Percentiles rank a stretch among this genome's conserved stretches.
These are phyloP conservation scores for Epichloe coenophiala DNA, from an alignment of 2,329 filamentous ascomycete genomes.

Conservation along the genomic window DNA sequence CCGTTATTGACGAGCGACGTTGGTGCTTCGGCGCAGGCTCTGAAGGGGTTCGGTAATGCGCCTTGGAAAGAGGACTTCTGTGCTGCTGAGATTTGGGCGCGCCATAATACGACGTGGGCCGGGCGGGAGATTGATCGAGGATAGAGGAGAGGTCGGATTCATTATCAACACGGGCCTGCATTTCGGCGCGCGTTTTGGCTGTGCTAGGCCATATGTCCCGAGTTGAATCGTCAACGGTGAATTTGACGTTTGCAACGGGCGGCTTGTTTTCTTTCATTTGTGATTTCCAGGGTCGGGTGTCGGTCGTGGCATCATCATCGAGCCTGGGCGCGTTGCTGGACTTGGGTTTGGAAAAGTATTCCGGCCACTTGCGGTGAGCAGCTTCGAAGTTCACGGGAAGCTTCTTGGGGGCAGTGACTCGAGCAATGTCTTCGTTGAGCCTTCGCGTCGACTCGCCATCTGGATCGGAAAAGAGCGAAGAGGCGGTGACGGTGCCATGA, in stretches of 20 bases:
- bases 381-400: slow-evolving; percentile 30
- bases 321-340: slow-evolving; percentile 12
- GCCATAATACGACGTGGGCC: slow-evolving; percentile 13
- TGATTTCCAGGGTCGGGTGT: slow-evolving; percentile 22
- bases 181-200: slow-evolving; percentile 31
- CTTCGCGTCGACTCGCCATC: slow-evolving; percentile 40
- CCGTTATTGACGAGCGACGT: slow-evolving; percentile 18
- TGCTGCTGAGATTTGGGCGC: slow-evolving; percentile 17
- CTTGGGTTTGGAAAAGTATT: slow-evolving; percentile 32
- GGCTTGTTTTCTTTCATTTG: slow-evolving; percentile 34
- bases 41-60: slow-evolving; percentile 19
- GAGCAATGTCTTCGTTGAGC: slow-evolving; percentile 34
- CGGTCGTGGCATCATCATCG: slow-evolving; percentile 18
- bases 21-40: slow-evolving; percentile 12
- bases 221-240: slow-evolving; percentile 26
- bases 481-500: slow-evolving; percentile 41
- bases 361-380: slow-evolving; percentile 38
- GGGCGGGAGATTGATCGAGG: slow-evolving; percentile 26
- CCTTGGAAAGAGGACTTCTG: slow-evolving; percentile 25
- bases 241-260: slow-evolving; percentile 19
- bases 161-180: slow-evolving; percentile 41
- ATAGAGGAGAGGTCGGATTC: slow-evolving; percentile 36
- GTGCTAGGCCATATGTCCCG: slow-evolving; percentile 26
- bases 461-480: slow-evolving; percentile 37
- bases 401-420: slow-evolving; percentile 26